Evolutionary conservation across 2,329 filamentous ascomycete genomes (phyloP).

Genomic region (Knufia fluminis): DNA sequence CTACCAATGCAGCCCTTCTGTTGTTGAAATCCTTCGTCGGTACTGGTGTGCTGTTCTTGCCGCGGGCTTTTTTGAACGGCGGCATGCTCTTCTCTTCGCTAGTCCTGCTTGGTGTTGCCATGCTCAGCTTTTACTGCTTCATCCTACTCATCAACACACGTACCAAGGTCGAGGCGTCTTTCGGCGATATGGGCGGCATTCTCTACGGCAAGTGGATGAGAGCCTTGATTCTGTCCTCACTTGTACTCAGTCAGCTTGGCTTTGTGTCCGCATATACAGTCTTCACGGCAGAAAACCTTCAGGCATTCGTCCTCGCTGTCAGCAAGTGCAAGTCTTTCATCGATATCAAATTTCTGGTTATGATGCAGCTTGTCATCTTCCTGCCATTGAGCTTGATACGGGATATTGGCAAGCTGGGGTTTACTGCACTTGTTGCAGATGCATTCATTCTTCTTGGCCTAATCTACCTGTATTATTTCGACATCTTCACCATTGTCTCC

Average conservation of each 20-base stretch:
- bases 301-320: conserved; percentile 88
- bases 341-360: conserved; percentile 77
- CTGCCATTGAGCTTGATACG: conserved; percentile 85
- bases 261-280: conserved; percentile 95
- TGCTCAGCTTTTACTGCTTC: conserved; percentile 93
- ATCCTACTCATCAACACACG: conserved; percentile 84
- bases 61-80: conserved; percentile 86
- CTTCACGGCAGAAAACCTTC: conserved; percentile 90
- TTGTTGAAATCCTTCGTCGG: conserved; percentile 97
- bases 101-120: conserved; percentile 75
- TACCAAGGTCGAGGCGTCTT: conserved; percentile 80
- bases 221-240: conserved; percentile 75
- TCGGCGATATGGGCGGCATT: conserved; percentile 89
- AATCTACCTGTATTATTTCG: conserved; percentile 92
- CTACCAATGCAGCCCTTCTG: conserved; percentile 70
- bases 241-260: conserved; percentile 90
- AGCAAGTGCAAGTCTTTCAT: conserved; percentile 78
- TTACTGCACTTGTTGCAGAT: conserved; percentile 87
- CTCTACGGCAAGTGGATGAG: conserved; percentile 89
- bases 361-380: conserved; percentile 94
- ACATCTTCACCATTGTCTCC: conserved; percentile 72
- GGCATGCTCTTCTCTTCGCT: conserved; percentile 95
- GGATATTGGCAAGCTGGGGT: conserved; percentile 94
- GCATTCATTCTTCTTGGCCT: conserved; percentile 88
- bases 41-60: conserved; percentile 87